Conservation (phyloP, 208 protist species). For the Acanthamoeba polyphaga region DNA sequence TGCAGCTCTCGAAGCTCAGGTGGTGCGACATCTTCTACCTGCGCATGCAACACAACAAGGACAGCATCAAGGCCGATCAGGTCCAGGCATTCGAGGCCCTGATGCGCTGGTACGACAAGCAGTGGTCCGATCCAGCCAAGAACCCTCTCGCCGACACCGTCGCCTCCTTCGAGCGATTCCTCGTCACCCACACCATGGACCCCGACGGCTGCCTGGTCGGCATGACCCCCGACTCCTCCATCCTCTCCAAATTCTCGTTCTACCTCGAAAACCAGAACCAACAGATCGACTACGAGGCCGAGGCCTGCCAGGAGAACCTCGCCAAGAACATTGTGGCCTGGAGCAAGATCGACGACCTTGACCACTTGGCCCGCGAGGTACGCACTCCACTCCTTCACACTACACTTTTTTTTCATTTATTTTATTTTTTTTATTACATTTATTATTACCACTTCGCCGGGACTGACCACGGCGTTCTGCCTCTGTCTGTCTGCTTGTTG, state of each 20-base stretch:
- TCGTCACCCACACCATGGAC: constrained; percentile 44
- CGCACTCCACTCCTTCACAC: neutral
- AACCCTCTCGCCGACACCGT: constrained; percentile 15
- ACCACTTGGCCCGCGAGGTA: constrained; percentile 14
- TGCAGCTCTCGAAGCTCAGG: neutral
- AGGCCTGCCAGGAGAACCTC: constrained; percentile 45
- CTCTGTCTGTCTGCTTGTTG: neutral
- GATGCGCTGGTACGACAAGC: constrained; percentile 36
- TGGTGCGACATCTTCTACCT: constrained; percentile 51
- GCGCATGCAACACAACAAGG: constrained; percentile 38
- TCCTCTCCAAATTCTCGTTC: constrained; percentile 49
- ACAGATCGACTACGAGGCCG: constrained; percentile 60
- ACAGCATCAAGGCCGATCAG: neutral
- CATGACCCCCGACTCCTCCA: neutral
- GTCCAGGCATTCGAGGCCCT: neutral
- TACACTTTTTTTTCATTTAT: neutral
- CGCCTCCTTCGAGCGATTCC: constrained; percentile 10
- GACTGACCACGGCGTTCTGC: neutral
- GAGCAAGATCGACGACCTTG: constrained; percentile 42
- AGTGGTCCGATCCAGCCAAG: constrained; percentile 39
- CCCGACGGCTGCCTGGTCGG: constrained; percentile 51
- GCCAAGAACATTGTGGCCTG: constrained; percentile 39
- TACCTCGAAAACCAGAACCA: constrained; percentile 43
- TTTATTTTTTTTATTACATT: neutral
- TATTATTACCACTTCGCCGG: neutral